Conservation (phyloP, 495 filamentous ascomycete genomes). For the Aspergillus olivimuriae region DNA sequence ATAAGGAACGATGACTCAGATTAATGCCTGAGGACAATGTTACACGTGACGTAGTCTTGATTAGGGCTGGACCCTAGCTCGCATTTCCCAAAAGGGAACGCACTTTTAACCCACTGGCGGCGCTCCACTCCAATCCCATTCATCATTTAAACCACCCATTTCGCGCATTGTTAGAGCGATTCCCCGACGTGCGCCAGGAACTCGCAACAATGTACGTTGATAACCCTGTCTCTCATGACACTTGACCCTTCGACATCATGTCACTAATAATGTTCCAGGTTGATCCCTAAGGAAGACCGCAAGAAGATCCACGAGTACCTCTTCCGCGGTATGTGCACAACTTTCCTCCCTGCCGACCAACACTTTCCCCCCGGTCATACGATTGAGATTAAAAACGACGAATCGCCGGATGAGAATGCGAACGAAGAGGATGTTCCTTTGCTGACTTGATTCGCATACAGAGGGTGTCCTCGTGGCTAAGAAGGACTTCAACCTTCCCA, state of each 20-base stretch:
- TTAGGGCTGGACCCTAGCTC: conserved; percentile 37
- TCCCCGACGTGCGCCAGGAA: conserved; percentile 54
- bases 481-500: conserved; percentile 94
- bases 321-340: conserved; percentile 73
- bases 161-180: conserved; percentile 48
- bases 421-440: conserved; percentile 5
- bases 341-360: conserved; percentile 15
- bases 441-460: conserved; percentile 24
- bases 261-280: conserved; percentile 47
- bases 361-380: no score
- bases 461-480: conserved; percentile 99
- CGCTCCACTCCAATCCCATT: conserved; percentile 32
- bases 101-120: conserved; percentile 32
- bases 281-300: conserved; percentile 99
- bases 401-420: not conserved
- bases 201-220: conserved; percentile 54
- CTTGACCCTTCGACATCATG: not conserved
- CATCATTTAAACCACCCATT: conserved; percentile 36
- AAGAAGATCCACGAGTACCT: conserved; percentile 99
- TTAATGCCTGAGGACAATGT: not conserved
- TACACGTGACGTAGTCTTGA: no score
- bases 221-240: no score
- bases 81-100: conserved; percentile 25
- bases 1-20: not conserved
- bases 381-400: no score